Evolutionary conservation across 345 rosid genomes (phyloP), one percentile per base, ranked within the genome.

Genomic region (Gossypium ekmanianum): DNA sequence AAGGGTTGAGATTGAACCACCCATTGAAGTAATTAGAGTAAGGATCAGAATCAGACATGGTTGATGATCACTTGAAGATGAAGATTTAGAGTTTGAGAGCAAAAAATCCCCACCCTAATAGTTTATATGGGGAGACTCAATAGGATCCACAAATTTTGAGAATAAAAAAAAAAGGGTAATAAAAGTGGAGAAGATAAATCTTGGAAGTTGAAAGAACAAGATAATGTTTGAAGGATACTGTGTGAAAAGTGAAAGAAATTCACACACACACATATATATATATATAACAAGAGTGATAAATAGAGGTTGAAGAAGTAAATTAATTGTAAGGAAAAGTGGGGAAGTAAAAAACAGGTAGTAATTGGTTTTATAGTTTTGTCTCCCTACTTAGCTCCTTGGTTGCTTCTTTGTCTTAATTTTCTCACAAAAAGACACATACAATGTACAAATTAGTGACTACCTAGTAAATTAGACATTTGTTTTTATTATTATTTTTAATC

Each of bases 41-140:
- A 48, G 94, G 94, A 83, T 91, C 86, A 29, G 73, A 70, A 77
- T 87, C 87, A 76, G 90, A 82, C 97, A 88, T 89, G 81, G 17
- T 16, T 5, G 57, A 26, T 26, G 34, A 56, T 26, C 10, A 18
- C 26, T 56, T 56, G 61, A 76, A 71, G 61, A 45, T 34, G 68
- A 76, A 74, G 76, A 45, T 44, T 51, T 76, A 47, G 3, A 47
- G 51, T 11, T 47, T 47, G 13, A 47, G 72, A 66, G 50, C 41
- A 47, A 68, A 26, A 61, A 62, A 85, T 72, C 59, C 20, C 3
- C 3, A 56, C 66, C 73, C 51, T 29, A 74, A 64, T 61, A 77
- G 73, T 58, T 59, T 52, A 54, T 61, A 61, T 27, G 77, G 68
- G 81, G 41, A 52, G 73, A 59, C 80, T 50, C 79, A 55, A 55